Conservation (phyloP, 2,329 filamentous ascomycete genomes). For the Talaromyces sp. region DNA sequence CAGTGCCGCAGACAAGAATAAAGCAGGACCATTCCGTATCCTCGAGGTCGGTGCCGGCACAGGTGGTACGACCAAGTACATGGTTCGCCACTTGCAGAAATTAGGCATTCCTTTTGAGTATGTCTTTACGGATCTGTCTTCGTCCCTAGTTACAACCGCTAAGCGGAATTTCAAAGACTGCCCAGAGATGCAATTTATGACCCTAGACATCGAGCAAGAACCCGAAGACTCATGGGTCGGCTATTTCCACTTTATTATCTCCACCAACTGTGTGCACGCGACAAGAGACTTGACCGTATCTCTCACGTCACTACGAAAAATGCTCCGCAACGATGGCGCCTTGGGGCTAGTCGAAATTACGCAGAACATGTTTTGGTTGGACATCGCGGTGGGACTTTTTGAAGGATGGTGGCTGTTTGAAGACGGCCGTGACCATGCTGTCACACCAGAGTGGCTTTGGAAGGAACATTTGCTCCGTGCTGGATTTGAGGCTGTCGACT, state of each 20-base stretch:
- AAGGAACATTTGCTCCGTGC: not conserved
- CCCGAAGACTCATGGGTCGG: conserved; percentile 22
- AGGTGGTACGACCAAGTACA: conserved; percentile 20
- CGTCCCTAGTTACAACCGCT: conserved; percentile 27
- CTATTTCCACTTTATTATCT: conserved; percentile 33
- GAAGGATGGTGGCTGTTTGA: conserved; percentile 42
- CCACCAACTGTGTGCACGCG: conserved; percentile 37
- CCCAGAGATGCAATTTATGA: conserved; percentile 25
- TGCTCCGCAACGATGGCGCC: conserved; percentile 27
- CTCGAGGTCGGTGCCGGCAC: not conserved
- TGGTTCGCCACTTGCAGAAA: conserved; percentile 22
- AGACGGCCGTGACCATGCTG: conserved; percentile 35
- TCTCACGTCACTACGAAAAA: conserved; percentile 25
- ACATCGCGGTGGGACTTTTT: conserved; percentile 35
- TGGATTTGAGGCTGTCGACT: not conserved
- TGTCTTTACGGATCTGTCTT: conserved; percentile 35
- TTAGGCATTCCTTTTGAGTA: conserved; percentile 29
- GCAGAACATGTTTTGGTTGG: conserved; percentile 27
- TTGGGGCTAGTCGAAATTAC: conserved; percentile 31
- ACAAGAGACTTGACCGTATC: conserved; percentile 31
- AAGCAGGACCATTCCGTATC: conserved; percentile 1
- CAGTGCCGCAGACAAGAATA: not conserved
- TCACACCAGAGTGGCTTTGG: not conserved
- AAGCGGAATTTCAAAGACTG: conserved; percentile 25
- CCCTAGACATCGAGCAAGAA: conserved; percentile 31